Conservation (phyloP, 257 asterid species). For the Fraxinus americana region DNA sequence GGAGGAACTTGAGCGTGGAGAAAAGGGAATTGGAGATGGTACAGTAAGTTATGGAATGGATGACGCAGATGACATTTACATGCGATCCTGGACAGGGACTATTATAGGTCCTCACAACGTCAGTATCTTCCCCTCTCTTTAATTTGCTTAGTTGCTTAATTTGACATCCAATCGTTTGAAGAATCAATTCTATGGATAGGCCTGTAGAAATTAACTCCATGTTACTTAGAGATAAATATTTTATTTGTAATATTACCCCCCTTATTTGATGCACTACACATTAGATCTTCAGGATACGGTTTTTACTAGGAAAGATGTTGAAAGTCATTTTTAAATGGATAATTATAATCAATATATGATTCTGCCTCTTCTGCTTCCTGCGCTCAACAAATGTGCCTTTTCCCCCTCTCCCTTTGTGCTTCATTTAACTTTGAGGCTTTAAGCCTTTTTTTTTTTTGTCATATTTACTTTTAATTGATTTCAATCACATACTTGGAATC, state of each 20-base stretch:
- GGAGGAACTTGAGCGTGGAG: conserved; percentile 96
- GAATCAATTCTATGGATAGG: not conserved
- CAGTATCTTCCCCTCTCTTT: conserved; percentile 18
- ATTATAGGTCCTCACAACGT: conserved; percentile 85
- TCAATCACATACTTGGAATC: no score
- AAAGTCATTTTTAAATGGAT: not conserved
- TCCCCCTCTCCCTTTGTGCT: not conserved
- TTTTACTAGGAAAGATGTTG: not conserved
- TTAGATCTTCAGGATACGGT: not conserved
- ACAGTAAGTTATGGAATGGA: conserved; percentile 95
- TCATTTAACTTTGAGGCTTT: no score
- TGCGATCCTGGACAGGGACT: conserved; percentile 92
- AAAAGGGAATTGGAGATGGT: conserved; percentile 90
- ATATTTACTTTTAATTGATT: no score
- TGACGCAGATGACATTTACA: conserved; percentile 83
- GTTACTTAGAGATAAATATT: not conserved
- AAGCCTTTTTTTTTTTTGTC: no score
- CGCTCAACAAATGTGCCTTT: not conserved
- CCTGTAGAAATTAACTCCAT: not conserved
- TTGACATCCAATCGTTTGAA: not conserved
- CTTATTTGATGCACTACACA: not conserved
- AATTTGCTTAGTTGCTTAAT: not conserved
- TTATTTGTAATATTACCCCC: not conserved
- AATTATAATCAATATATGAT: not conserved
- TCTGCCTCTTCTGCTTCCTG: not conserved